These are phyloP conservation scores for Asterionellopsis glacialis DNA, from an alignment of 108 stramenopile genomes.

Conservation along the genomic window DNA sequence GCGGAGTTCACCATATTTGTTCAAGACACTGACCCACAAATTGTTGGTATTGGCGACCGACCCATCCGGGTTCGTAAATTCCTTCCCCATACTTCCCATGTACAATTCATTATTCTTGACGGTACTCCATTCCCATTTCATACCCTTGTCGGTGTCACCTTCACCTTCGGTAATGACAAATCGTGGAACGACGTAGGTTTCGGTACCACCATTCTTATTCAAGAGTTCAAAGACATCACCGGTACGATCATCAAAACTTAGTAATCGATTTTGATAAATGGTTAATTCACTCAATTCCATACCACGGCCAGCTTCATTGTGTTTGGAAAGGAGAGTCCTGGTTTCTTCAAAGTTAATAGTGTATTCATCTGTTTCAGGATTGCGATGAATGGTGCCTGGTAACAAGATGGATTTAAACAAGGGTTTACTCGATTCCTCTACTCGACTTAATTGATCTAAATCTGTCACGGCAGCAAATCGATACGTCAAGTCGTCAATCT, in stretches of 20 bases:
- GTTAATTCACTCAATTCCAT: slow-evolving; percentile 91
- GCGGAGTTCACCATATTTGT: slow-evolving; percentile 57
- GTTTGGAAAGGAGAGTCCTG: slow-evolving; percentile 66
- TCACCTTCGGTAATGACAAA: slow-evolving; percentile 90
- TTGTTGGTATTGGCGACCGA: slow-evolving; percentile 56
- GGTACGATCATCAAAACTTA: slow-evolving; percentile 93
- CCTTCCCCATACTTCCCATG: slow-evolving; percentile 93
- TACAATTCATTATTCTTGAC: slow-evolving; percentile 86
- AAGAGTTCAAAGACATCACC: slow-evolving; percentile 95
- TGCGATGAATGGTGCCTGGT: slow-evolving; percentile 54
- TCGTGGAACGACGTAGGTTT: slow-evolving; percentile 80
- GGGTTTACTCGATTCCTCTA: slow-evolving; percentile 57
- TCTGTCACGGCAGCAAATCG: slow-evolving; percentile 85
- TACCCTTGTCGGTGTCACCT: slow-evolving; percentile 92
- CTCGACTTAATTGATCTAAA: slow-evolving; percentile 70
- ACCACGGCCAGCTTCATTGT: slow-evolving; percentile 94
- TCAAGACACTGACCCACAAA: slow-evolving; percentile 84
- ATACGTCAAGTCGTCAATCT: slow-evolving; percentile 47
- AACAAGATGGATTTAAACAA: slow-evolving; percentile 60
- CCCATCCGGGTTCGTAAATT: slow-evolving; percentile 69
- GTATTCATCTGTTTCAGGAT: slow-evolving; percentile 38
- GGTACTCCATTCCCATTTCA: slow-evolving; percentile 94
- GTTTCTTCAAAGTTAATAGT: slow-evolving; percentile 43
- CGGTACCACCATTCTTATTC: slow-evolving; percentile 47
- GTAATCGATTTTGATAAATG: slow-evolving; percentile 72